Percentiles rank a stretch among this genome's conserved stretches.
Evolutionary conservation across 129 eudicot species (phyloP).

Genomic region (Artemisia tridentata): DNA sequence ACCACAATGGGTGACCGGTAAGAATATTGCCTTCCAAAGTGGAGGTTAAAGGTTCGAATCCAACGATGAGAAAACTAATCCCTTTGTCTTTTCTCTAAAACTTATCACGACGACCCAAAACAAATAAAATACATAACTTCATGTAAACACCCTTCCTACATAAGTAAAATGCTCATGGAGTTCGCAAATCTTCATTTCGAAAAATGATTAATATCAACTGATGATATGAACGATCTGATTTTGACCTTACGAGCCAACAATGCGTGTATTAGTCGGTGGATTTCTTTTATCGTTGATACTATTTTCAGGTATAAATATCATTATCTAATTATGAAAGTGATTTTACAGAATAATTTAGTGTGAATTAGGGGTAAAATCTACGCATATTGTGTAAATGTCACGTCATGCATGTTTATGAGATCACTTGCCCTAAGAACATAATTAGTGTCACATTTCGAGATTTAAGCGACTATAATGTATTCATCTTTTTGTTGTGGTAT

Average conservation of each 20-base stretch:
- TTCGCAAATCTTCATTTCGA: slow-evolving; percentile 8
- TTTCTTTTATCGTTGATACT: slow-evolving; percentile 73
- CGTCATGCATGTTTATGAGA: too few relatives aligned
- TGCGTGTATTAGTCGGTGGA: slow-evolving; percentile 61
- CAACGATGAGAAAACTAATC: too few relatives aligned
- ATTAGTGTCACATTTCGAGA: too few relatives aligned
- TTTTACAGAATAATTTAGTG: slow-evolving; percentile 8
- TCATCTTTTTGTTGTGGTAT: background rate
- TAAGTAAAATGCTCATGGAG: slow-evolving; percentile 17
- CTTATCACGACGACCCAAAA: too few relatives aligned
- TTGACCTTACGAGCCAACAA: slow-evolving; percentile 28
- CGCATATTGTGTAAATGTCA: background rate
- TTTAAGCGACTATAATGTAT: too few relatives aligned
- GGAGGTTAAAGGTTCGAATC: too few relatives aligned
- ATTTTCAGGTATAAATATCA: slow-evolving; percentile 51
- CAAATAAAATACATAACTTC: background rate
- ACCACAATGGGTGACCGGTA: too few relatives aligned
- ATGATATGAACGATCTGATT: slow-evolving; percentile 35
- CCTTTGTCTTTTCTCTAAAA: too few relatives aligned
- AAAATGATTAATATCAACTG: slow-evolving; percentile 7
- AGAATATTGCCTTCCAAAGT: too few relatives aligned
- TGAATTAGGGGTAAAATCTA: slow-evolving; percentile 16
- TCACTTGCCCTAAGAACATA: too few relatives aligned
- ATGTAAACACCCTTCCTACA: background rate
- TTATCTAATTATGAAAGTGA: background rate